Conservation (phyloP, 208 protist genomes). For the Leishmania turanica region DNA sequence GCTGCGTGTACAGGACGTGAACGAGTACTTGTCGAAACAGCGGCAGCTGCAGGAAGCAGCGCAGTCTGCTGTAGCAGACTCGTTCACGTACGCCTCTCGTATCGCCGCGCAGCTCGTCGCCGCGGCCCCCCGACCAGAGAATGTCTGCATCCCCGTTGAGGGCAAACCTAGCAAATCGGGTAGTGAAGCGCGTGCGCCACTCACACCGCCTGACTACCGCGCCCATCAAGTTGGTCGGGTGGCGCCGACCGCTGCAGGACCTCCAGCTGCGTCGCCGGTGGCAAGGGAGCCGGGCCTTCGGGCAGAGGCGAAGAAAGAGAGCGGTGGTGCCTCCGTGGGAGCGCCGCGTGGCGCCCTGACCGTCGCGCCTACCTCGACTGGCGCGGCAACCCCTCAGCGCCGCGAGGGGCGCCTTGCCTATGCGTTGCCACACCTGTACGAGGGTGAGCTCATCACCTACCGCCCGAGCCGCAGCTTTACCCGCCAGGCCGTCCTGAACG, state of each 20-base stretch:
- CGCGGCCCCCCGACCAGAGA: conserved; percentile 8
- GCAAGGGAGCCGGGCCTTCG: not conserved
- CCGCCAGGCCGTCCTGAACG: not conserved
- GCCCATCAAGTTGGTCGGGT: conserved; percentile 16
- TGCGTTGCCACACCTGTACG: conserved; percentile 27
- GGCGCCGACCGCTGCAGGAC: not conserved
- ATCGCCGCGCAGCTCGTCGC: conserved; percentile 27
- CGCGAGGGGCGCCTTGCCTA: conserved; percentile 13
- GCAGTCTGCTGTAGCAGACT: conserved; percentile 22
- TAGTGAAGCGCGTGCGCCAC: not conserved
- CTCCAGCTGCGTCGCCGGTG: not conserved
- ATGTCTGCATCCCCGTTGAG: not conserved
- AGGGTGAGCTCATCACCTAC: conserved; percentile 29
- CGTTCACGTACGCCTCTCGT: conserved; percentile 25
- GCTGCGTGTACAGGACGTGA: conserved; percentile 26
- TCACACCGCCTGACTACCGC: conserved; percentile 14
- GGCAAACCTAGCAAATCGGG: not conserved
- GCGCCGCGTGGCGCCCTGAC: not conserved
- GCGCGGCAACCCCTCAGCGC: not conserved
- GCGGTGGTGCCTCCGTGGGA: not conserved
- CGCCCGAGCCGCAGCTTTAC: conserved; percentile 12
- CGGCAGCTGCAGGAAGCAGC: conserved; percentile 15
- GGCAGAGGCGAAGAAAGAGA: not conserved
- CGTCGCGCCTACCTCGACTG: not conserved
- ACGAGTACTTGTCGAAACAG: conserved; percentile 30